Conservation (phyloP, 2,329 filamentous ascomycete species). For the Zymoseptoria tritici region DNA sequence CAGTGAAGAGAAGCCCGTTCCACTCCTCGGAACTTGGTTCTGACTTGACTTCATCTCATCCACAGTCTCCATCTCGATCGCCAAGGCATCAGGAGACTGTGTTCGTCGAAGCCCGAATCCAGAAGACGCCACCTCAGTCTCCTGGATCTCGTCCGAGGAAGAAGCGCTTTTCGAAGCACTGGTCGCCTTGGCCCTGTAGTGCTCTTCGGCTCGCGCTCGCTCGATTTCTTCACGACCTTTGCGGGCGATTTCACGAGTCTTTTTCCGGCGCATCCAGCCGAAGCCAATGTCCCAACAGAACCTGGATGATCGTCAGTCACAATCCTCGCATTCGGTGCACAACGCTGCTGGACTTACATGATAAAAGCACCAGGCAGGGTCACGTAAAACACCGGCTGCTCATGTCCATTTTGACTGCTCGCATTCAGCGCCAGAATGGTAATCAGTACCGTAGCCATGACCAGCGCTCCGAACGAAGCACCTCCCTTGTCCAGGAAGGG, state of each 20-base stretch:
- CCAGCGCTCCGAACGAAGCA: constrained; percentile 54
- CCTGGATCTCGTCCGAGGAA: neutral
- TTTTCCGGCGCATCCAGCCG: constrained; percentile 56
- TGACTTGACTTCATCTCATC: neutral
- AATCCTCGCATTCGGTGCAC: neutral
- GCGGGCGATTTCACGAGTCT: constrained; percentile 56
- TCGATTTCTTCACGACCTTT: constrained; percentile 45
- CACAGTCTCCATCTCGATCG: neutral
- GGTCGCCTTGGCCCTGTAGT: neutral
- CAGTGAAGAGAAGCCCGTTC: neutral
- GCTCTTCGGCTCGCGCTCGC: constrained; percentile 32
- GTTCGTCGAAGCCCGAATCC: neutral
- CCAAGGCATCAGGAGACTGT: constrained; percentile 2
- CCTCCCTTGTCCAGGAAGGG: constrained; percentile 62
- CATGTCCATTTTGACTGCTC: constrained; percentile 41
- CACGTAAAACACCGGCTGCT: constrained; percentile 58
- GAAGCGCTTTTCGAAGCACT: neutral
- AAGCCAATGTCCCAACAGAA: constrained; percentile 59
- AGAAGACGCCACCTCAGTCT: constrained; percentile 2
- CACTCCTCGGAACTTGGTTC: neutral
- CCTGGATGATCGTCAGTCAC: constrained; percentile 16
- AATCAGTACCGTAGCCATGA: constrained; percentile 62
- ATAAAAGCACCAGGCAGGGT: constrained; percentile 61
- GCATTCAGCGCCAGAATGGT: constrained; percentile 61
- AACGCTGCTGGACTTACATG: constrained; percentile 32